Conservation (phyloP, 1,284 basidiomycete species). For the Boletus smithii region DNA sequence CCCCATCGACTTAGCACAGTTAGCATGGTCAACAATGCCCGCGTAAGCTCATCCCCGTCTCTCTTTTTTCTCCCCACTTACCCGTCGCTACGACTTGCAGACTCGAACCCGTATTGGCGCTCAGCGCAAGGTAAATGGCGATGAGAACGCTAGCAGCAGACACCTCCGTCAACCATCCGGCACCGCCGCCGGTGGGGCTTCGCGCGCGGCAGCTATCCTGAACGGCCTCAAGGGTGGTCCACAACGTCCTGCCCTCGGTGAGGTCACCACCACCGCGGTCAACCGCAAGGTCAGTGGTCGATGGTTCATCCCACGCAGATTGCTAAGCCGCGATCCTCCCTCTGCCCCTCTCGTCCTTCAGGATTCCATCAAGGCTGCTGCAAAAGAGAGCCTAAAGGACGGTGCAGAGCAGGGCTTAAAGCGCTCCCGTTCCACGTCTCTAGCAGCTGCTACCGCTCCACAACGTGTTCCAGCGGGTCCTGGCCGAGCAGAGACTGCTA, state of each 20-base stretch:
- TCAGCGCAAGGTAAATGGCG: constrained; percentile 59
- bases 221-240: constrained; percentile 44
- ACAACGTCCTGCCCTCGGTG: constrained; percentile 62
- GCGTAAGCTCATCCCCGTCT: constrained; percentile 40
- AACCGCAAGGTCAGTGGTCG: constrained; percentile 63
- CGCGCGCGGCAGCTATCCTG: constrained; percentile 50
- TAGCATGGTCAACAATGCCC: constrained; percentile 56
- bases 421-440: constrained; percentile 57
- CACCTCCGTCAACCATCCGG: constrained; percentile 59
- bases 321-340: constrained; percentile 21
- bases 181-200: constrained; percentile 40
- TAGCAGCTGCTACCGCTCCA: constrained; percentile 52
- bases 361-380: constrained; percentile 29
- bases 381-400: constrained; percentile 46
- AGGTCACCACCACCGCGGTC: constrained; percentile 67
- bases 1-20: constrained; percentile 29
- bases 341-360: constrained; percentile 10
- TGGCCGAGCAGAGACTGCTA: constrained; percentile 43
- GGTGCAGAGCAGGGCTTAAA: constrained; percentile 55
- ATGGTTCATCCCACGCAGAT: constrained; percentile 2
- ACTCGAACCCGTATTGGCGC: constrained; percentile 39
- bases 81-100: constrained; percentile 27
- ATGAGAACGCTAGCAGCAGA: constrained; percentile 70
- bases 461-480: constrained; percentile 68
- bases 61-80: constrained; percentile 1